Base-by-base conservation (phyloP, 345 rosid genomes). In the Psidium guajava region DNA sequence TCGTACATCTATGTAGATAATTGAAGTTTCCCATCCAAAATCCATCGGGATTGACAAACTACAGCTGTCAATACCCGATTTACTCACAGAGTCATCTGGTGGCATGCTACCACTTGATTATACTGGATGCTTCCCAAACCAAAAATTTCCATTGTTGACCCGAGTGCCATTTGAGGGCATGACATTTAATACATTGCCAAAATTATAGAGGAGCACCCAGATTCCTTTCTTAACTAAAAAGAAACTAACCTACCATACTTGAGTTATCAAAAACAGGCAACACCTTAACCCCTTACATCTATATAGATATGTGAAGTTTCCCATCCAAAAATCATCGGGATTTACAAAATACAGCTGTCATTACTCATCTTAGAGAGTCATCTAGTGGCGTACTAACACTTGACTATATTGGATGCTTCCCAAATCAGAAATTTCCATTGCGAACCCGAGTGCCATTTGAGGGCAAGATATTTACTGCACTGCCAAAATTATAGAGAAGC, bases 121-220 rank as follows among this genome's bases (percentile, higher is more conserved):
- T 44, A 44, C 6, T 44, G 47, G 1, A 44, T 44, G 7, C 47
- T 49, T 49, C 3, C 50, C 8, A 21, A 55, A 21, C 11, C 1
- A 55, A 1, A 21, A 55, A 3, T 21, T 55, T 21, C 11, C 58
- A 21, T 21, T 21, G 11, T 6, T 54, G 3, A 8, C 58, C 1
- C 0, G 6, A 56, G 59, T 24, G 14, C n/a, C 64, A n/a, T 5
- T 11, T n/a, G 12, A n/a, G 64, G 64, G 2, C 8, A 25, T n/a
- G 3, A 25, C 11, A 59, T n/a, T 27, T 49, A 59, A 14, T 1
- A 27, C 27, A 27, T 59, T 59, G 36, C 13, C 15, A 59, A 59
- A 59, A n/a, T 3, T 27, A 59, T 14, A 3, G 4, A 59, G 10
- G 40, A 27, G 0, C 7, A 14, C 2, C 0, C 0, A 0, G 2